Evolutionary conservation across 2,329 filamentous ascomycete genomes (phyloP).

Genomic region (Colletotrichum limetticola): DNA sequence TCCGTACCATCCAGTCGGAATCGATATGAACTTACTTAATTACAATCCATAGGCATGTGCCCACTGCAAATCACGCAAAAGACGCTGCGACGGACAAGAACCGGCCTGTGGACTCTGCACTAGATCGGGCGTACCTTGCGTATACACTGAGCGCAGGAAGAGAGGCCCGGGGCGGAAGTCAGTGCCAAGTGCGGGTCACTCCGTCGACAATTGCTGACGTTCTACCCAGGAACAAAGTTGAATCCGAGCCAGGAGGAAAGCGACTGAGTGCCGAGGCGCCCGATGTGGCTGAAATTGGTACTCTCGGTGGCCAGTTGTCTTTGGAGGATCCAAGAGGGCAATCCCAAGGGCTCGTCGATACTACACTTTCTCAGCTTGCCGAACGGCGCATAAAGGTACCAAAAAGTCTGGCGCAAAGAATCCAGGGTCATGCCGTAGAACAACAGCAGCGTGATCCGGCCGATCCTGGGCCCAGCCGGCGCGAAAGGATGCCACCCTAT

Average conservation of each 20-base stretch:
- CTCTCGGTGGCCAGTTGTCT: neutral
- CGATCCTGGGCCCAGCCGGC: neutral
- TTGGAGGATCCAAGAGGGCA: neutral
- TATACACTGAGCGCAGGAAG: slow-evolving; percentile 24
- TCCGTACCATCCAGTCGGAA: no score
- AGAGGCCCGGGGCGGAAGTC: slow-evolving; percentile 31
- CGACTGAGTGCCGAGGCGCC: neutral
- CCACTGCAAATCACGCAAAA: slow-evolving; percentile 24
- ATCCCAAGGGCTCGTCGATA: neutral
- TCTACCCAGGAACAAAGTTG: slow-evolving; percentile 7
- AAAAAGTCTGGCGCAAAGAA: neutral
- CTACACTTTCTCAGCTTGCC: neutral
- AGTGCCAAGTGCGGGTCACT: neutral
- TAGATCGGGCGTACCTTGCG: slow-evolving; percentile 7
- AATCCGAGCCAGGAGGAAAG: neutral
- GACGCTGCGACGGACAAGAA: slow-evolving; percentile 27
- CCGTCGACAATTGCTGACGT: neutral
- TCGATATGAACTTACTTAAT: neutral
- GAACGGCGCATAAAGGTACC: neutral
- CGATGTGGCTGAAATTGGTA: neutral
- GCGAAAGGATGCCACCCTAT: neutral
- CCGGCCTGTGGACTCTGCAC: slow-evolving; percentile 26
- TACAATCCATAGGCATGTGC: slow-evolving; percentile 15
- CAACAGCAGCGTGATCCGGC: neutral
- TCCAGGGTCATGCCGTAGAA: neutral